A percentile compares a stretch with the other conserved stretches of the same genome.
These are phyloP conservation scores for Helicocarpus griseus DNA, from an alignment of 2,329 filamentous ascomycete species.

Conservation along the genomic window DNA sequence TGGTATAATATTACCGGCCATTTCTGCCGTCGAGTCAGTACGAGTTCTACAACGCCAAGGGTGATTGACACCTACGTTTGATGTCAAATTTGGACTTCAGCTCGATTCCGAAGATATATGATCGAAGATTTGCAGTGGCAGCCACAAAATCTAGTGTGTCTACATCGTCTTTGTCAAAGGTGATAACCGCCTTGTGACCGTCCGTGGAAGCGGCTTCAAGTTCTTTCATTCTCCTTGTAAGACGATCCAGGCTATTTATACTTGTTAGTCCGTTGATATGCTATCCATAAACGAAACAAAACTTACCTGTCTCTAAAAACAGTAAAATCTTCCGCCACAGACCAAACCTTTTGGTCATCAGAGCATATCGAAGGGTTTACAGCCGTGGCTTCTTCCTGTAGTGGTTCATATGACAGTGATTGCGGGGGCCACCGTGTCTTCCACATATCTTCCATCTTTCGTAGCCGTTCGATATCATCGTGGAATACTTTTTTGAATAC, in stretches of 20 bases:
- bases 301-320: constrained; percentile 68
- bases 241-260: constrained; percentile 53
- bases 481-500: constrained; percentile 92
- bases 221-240: constrained; percentile 63
- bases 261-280: constrained; percentile 16
- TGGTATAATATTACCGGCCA: constrained; percentile 98
- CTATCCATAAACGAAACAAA: too few relatives aligned
- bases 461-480: constrained; percentile 69
- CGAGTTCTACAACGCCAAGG: neutral
- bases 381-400: constrained; percentile 46
- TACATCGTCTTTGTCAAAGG: constrained; percentile 93
- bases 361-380: constrained; percentile 45
- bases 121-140: constrained; percentile 80
- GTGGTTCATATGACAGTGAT: constrained; percentile 57
- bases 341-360: constrained; percentile 71
- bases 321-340: constrained; percentile 68
- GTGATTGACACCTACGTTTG: constrained; percentile 49
- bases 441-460: constrained; percentile 95
- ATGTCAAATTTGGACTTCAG: constrained; percentile 87
- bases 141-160: constrained; percentile 94
- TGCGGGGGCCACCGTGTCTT: constrained; percentile 67
- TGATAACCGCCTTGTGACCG: constrained; percentile 50
- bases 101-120: constrained; percentile 80
- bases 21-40: constrained; percentile 46
- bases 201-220: constrained; percentile 45